Conservation (phyloP, 2,329 filamentous ascomycete genomes). For the Ploettnerulaceae sp. region DNA sequence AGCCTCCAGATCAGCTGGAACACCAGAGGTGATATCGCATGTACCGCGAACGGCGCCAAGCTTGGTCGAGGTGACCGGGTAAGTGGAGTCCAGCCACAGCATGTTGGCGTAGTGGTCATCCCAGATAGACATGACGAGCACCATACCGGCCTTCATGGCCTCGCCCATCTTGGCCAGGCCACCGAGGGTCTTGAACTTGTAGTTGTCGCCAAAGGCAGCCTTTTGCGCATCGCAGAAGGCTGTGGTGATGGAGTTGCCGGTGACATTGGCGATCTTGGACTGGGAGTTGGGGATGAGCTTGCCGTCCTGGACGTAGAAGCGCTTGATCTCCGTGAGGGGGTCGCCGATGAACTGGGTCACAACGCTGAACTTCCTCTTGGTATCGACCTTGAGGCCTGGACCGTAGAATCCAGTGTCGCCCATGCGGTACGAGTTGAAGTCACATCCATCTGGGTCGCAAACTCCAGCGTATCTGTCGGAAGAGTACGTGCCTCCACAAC, state of each 20-base stretch:
- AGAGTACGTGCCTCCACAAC: conserved; percentile 40
- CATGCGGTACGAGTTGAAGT: conserved; percentile 57
- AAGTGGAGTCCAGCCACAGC: conserved; percentile 68
- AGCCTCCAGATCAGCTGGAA: conserved; percentile 45
- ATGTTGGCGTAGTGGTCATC: conserved; percentile 56
- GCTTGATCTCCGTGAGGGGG: conserved; percentile 42
- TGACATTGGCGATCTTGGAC: conserved; percentile 42
- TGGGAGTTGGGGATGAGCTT: conserved; percentile 47
- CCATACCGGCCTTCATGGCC: conserved; percentile 44
- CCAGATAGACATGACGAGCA: conserved; percentile 58
- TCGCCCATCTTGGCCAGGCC: conserved; percentile 50
- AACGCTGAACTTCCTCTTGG: conserved; percentile 48
- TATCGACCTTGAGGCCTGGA: conserved; percentile 47
- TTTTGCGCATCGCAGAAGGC: conserved; percentile 53
- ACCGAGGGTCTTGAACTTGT: conserved; percentile 49
- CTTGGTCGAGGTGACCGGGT: conserved; percentile 43
- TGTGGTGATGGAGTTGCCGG: conserved; percentile 50
- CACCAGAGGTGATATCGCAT: conserved; percentile 48
- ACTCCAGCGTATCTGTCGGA: conserved; percentile 45
- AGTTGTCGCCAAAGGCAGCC: conserved; percentile 48
- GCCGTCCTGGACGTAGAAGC: conserved; percentile 41
- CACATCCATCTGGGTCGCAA: conserved; percentile 57
- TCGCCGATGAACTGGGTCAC: conserved; percentile 54
- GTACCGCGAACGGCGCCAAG: conserved; percentile 49
- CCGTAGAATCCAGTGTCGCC: conserved; percentile 53